Conservation (phyloP, 1,139 yeast genomes). For the Candida buenavistaensis region DNA sequence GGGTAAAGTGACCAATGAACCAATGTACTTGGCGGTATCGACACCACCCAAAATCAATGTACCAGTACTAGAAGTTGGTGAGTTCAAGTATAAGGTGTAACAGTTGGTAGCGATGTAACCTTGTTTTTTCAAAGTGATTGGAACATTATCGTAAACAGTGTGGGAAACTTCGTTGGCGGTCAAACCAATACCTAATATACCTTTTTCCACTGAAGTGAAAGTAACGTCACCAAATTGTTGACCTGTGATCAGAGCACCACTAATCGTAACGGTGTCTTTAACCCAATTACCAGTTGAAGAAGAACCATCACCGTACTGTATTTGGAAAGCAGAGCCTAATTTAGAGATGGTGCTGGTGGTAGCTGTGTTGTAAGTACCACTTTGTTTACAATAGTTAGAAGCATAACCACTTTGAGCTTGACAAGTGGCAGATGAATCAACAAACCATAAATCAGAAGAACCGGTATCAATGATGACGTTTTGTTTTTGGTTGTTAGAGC, state of each 20-base stretch:
- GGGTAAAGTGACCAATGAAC: slow-evolving; percentile 16
- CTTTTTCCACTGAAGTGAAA: slow-evolving; percentile 13
- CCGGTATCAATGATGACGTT: slow-evolving; percentile 24
- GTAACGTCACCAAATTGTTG: slow-evolving; percentile 18
- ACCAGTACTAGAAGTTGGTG: slow-evolving; percentile 21
- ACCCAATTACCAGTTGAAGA: slow-evolving; percentile 57
- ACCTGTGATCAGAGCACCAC: slow-evolving; percentile 9
- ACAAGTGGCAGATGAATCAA: slow-evolving; percentile 21
- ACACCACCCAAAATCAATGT: slow-evolving; percentile 30
- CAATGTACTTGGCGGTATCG: slow-evolving; percentile 27
- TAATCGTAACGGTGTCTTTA: slow-evolving; percentile 31
- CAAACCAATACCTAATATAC: slow-evolving; percentile 24
- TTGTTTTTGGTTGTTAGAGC: slow-evolving; percentile 6
- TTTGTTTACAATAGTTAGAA: slow-evolving; percentile 1
- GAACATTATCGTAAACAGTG: slow-evolving; percentile 31
- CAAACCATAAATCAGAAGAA: slow-evolving; percentile 37
- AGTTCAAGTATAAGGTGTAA: slow-evolving; percentile 34
- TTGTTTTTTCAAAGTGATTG: slow-evolving; percentile 25
- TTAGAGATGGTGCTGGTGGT: slow-evolving; percentile 4
- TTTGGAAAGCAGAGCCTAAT: slow-evolving; percentile 7
- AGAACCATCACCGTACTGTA: slow-evolving; percentile 12
- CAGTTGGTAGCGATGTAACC: slow-evolving; percentile 50
- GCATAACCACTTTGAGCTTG: slow-evolving; percentile 4
- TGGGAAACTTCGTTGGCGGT: slow-evolving; percentile 10
- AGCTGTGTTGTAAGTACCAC: slow-evolving; percentile 1